Percentiles rank a stretch among this genome's conserved stretches.
These are phyloP conservation scores for Volvox carteri DNA, from an alignment of 163 green algal species.

Conservation along the genomic window DNA sequence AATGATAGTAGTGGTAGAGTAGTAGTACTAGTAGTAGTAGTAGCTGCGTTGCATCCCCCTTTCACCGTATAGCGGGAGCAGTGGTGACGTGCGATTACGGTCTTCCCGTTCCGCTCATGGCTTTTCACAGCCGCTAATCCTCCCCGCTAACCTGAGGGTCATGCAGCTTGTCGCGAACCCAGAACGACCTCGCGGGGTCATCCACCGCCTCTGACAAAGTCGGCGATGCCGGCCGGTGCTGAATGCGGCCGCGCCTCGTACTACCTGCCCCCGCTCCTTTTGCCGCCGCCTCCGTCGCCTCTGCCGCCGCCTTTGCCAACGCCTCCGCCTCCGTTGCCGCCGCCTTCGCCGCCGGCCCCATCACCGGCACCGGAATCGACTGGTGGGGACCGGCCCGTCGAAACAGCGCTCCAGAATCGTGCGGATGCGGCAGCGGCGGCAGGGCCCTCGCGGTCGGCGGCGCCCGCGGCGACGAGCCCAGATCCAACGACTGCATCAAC, in stretches of 20 bases:
- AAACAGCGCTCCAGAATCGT: background rate
- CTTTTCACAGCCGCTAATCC: too few species aligned
- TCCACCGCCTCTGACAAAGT: background rate
- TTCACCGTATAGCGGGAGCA: too few species aligned
- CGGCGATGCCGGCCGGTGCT: background rate
- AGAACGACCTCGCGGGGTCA: conserved; percentile 35
- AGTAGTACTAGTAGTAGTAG: too few species aligned
- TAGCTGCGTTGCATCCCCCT: too few species aligned
- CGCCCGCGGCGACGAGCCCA: background rate
- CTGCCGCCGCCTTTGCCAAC: background rate
- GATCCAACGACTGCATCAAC: background rate
- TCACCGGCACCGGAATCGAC: background rate
- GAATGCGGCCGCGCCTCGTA: conserved; percentile 29
- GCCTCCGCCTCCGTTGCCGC: background rate
- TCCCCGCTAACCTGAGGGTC: conserved; percentile 46
- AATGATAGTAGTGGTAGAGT: too few species aligned
- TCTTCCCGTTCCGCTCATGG: too few species aligned
- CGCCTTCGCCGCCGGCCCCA: background rate
- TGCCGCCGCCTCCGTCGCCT: background rate
- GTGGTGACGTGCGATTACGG: too few species aligned
- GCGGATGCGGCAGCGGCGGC: conserved; percentile 16
- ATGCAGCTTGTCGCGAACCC: conserved; percentile 53
- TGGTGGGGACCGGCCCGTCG: background rate
- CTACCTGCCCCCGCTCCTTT: background rate
- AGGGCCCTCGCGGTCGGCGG: background rate